These are phyloP conservation scores for Malus hybrid DNA, from an alignment of 331 rosid genomes.

Conservation along the genomic window DNA sequence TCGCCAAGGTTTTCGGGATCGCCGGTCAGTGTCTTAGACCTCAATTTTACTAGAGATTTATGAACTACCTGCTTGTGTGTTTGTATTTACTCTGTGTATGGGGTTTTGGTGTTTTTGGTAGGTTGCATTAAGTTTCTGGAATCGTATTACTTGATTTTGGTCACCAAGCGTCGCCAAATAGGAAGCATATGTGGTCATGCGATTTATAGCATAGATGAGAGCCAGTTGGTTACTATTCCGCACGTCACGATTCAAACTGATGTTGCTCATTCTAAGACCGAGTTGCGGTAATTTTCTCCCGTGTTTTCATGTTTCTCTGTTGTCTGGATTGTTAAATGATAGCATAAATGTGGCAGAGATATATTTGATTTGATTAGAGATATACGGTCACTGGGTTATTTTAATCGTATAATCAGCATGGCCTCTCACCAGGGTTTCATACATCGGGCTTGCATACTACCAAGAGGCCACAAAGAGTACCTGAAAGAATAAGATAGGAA, in stretches of 20 bases:
- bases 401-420: not conserved
- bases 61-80: not conserved
- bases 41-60: not conserved
- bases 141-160: constrained; percentile 81
- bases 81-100: not conserved
- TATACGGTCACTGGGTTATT: not conserved
- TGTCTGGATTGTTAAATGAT: not conserved
- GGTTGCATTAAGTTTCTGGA: constrained; percentile 92
- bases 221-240: constrained; percentile 73
- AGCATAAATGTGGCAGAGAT: not conserved
- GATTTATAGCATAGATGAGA: constrained; percentile 71
- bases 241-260: constrained; percentile 79
- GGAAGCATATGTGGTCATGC: constrained; percentile 91
- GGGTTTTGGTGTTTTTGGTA: constrained; percentile 10
- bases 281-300: constrained; percentile 43
- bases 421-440: too few species aligned
- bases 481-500: not conserved
- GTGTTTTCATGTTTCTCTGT: not conserved
- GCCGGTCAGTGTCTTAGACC: constrained; percentile 47
- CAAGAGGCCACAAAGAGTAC: not conserved
- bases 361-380: not conserved
- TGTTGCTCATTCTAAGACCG: constrained; percentile 80
- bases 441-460: not conserved
- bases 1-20: constrained; percentile 69
- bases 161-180: constrained; percentile 83